Base-by-base conservation (phyloP, 108 stramenopile species). In the Schizochytrium sp. region DNA sequence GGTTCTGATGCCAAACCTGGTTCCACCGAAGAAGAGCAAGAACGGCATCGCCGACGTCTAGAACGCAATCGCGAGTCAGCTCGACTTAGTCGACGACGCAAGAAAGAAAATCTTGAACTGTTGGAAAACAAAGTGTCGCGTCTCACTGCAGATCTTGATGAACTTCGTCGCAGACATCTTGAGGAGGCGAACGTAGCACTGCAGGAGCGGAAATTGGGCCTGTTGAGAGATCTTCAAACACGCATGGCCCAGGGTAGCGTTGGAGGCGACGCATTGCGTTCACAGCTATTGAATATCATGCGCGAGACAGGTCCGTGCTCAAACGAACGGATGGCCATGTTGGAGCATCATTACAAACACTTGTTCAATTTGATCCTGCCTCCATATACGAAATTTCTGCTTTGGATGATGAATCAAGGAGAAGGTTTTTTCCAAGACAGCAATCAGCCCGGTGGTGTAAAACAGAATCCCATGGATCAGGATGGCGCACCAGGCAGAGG, bases 61-160 rank as follows among this genome's bases (percentile, higher is more conserved):
- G 97, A 97, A 72, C 93, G 97, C 38, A 98, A 98, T 89, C 95
- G 98, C 28, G 97, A 98, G 92, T 97, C 97, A 15, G 98, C 98
- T 4, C 94, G 97, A 2, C 92, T 96, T 19, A 96, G 96, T 42
- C 95, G 98, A 3, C 93, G 97, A 7, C 92, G 97, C 17, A 93
- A 97, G 87, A 98, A 98, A 92, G 94, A 96, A 59, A 96, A 98
- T 89, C 94, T 98, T n/a, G 97, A 97, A 93, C 96, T 96, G 41
- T 91, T 98, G 59, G 97, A 98, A 90, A 93, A 93, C 44, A 92
- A 92, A 56, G 98, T 98, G 44, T 90, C 89, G 4, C 88, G 87
- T 3, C 72, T 97, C 13, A 90, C 90, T 41, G 91, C 92, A 12
- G 94, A 96, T 73, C 95, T 97, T 94, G 97, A 97, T 92, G 72